Conservation (phyloP, 2,329 filamentous ascomycete species). For the Orbilia javanica region DNA sequence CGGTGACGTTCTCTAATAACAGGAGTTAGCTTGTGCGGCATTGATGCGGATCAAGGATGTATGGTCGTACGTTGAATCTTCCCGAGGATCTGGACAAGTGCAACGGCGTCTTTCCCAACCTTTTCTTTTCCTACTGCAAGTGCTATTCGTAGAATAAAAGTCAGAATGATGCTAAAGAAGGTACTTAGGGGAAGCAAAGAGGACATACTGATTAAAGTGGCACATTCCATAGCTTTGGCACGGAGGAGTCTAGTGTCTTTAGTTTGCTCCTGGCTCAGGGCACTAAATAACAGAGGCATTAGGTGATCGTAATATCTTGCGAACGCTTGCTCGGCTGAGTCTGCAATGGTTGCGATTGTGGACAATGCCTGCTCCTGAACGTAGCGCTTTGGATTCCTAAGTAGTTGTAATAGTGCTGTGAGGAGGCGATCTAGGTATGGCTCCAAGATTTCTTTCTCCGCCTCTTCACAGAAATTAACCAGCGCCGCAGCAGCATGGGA, state of each 20-base stretch:
- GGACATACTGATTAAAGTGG: constrained; percentile 79
- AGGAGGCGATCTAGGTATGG: constrained; percentile 92
- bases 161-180: not conserved
- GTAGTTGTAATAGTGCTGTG: constrained; percentile 83
- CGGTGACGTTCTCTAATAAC: constrained; percentile 75
- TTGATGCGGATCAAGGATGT: not conserved
- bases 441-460: constrained; percentile 89
- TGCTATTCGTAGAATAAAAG: constrained; percentile 66
- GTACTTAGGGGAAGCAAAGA: not conserved
- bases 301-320: constrained; percentile 94
- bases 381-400: constrained; percentile 92
- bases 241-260: constrained; percentile 92
- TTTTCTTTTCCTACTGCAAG: constrained; percentile 93
- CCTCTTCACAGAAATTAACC: constrained; percentile 99
- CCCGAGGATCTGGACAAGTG: constrained; percentile 86
- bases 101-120: constrained; percentile 87
- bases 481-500: constrained; percentile 97
- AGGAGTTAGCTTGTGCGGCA: constrained; percentile 23
- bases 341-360: constrained; percentile 98
- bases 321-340: constrained; percentile 95
- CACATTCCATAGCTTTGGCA: constrained; percentile 99
- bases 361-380: constrained; percentile 98
- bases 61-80: constrained; percentile 76
- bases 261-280: constrained; percentile 83
- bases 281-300: constrained; percentile 93